Conservation (phyloP, 2,329 filamentous ascomycete genomes). For the Drechslerella coelobrocha region DNA sequence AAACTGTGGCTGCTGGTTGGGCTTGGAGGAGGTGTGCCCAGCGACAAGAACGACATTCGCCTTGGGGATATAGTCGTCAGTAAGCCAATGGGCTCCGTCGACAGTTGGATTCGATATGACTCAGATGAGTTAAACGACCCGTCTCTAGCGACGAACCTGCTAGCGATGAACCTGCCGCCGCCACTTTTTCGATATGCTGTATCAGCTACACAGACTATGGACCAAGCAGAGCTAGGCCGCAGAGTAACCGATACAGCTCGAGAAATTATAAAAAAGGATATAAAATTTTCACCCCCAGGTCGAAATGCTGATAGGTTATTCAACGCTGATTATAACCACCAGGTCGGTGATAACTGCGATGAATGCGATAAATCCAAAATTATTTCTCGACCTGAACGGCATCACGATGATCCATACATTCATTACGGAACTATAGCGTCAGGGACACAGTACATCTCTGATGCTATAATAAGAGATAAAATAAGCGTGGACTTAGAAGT, state of each 20-base stretch:
- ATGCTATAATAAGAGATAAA: conserved; percentile 18
- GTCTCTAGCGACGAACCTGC: no score
- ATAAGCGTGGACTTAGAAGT: conserved; percentile 11
- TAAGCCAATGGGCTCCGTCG: no score
- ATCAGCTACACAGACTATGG: background rate
- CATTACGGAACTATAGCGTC: conserved; percentile 23
- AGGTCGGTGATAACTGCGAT: conserved; percentile 9
- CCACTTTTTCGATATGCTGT: conserved; percentile 5
- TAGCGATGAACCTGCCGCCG: conserved; percentile 17
- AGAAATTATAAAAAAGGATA: conserved; percentile 6
- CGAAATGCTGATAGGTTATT: conserved; percentile 14
- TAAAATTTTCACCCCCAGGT: conserved; percentile 6
- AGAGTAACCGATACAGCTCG: conserved; percentile 6
- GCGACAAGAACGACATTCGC: conserved; percentile 16
- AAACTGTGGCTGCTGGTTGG: conserved; percentile 13
- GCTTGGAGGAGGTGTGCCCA: conserved; percentile 10
- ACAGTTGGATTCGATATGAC: no score
- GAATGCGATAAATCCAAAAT: conserved; percentile 15
- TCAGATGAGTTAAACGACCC: no score
- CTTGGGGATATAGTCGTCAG: conserved; percentile 10
- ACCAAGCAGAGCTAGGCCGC: conserved; percentile 7
- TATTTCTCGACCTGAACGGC: conserved; percentile 10
- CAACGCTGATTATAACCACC: conserved; percentile 15
- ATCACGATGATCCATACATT: conserved; percentile 24
- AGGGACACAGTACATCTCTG: conserved; percentile 16